These are phyloP conservation scores for Nigrograna mackinnonii DNA, from an alignment of 2,329 filamentous ascomycete genomes.

Conservation along the genomic window DNA sequence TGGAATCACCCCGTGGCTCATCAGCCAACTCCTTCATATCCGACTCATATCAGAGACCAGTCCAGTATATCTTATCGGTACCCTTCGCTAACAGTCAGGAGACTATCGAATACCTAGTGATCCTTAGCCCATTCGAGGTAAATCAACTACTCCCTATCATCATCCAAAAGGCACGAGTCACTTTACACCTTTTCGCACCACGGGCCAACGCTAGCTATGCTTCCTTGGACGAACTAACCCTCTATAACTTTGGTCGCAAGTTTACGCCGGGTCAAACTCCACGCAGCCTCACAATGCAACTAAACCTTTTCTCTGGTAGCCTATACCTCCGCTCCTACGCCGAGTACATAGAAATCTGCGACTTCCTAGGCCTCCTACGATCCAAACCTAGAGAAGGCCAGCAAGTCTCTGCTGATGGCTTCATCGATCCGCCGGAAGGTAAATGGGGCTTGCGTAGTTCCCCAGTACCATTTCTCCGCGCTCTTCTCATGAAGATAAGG, in stretches of 20 bases:
- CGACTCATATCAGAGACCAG: constrained; percentile 57
- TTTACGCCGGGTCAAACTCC: neutral
- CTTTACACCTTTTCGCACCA: neutral
- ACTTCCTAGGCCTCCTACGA: neutral
- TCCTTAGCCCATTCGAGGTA: neutral
- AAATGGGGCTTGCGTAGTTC: neutral
- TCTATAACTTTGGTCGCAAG: constrained; percentile 19
- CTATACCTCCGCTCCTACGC: constrained; percentile 19
- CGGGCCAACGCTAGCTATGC: neutral
- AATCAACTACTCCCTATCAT: neutral
- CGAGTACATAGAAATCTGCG: neutral
- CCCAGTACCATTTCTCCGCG: neutral
- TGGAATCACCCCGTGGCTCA: constrained; percentile 28
- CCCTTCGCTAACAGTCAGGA: too few relatives aligned
- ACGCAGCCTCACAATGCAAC: neutral
- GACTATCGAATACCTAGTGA: neutral
- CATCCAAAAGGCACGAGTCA: neutral
- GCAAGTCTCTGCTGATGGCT: neutral
- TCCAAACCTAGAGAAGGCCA: neutral
- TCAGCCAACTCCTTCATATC: constrained; percentile 11
- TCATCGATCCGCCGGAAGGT: neutral
- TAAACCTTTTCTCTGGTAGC: neutral
- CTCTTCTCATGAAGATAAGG: constrained; percentile 24
- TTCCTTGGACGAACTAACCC: neutral
- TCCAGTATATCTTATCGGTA: constrained; percentile 58